Evolutionary conservation across 148 eudicot species (phyloP).

Genomic region (Rhododendron molle): DNA sequence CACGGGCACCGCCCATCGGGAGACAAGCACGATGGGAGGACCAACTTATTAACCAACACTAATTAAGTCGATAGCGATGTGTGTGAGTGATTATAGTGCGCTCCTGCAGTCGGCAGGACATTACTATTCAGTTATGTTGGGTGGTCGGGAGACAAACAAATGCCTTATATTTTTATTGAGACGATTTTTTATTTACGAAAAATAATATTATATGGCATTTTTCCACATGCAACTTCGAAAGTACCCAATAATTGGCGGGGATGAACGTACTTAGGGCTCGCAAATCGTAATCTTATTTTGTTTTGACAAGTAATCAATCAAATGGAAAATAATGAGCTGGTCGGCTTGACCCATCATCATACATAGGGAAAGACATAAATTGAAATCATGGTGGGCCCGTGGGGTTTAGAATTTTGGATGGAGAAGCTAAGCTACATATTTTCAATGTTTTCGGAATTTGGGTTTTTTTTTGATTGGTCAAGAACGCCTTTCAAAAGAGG

Average conservation of each 20-base stretch:
- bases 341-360: neutral
- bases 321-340: neutral
- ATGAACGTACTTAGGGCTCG: neutral
- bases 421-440: neutral
- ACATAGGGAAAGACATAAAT: neutral
- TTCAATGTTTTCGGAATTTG: neutral
- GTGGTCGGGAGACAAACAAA: too few species aligned
- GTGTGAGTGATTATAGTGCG: too few species aligned
- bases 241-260: neutral
- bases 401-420: slow-evolving; percentile 4
- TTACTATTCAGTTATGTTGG: too few species aligned
- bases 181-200: too few species aligned
- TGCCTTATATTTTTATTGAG: too few species aligned
- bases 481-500: neutral
- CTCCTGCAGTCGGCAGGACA: too few species aligned
- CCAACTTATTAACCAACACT: too few species aligned
- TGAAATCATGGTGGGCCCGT: neutral
- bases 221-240: too few species aligned
- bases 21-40: too few species aligned
- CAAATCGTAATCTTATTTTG: neutral
- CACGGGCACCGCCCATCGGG: too few species aligned
- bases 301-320: slow-evolving; percentile 17
- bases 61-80: neutral
- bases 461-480: neutral
- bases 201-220: too few species aligned